phyloP scores from a whole-genome alignment of 768 basidiomycete genomes.

The Podaxis sp. region DNA sequence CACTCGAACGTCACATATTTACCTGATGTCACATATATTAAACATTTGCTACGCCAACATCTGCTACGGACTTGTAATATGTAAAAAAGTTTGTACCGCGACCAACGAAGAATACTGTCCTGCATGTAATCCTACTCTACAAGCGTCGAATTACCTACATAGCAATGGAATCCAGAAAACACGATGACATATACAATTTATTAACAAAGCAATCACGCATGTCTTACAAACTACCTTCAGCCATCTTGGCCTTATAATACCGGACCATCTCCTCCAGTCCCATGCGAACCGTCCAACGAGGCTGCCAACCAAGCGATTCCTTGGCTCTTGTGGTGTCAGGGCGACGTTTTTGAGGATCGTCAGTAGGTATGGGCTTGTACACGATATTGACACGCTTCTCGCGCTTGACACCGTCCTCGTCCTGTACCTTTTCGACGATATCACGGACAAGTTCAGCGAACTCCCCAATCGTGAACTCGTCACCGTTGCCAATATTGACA shows the following conservation, averaged over 20 bases:
- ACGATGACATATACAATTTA: not conserved
- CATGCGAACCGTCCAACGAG: constrained; percentile 90
- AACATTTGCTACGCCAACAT: constrained; percentile 5
- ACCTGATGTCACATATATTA: not conserved
- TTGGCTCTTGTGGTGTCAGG: constrained; percentile 94
- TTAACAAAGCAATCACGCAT: not conserved
- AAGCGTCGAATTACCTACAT: not conserved
- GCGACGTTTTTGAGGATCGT: constrained; percentile 93
- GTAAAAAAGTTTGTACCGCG: not conserved
- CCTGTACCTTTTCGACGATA: constrained; percentile 90
- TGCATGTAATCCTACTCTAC: constrained; percentile 1
- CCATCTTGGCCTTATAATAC: constrained; percentile 90
- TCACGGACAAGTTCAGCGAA: constrained; percentile 93
- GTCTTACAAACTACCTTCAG: constrained; percentile 71
- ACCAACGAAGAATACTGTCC: not conserved
- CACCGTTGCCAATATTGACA: constrained; percentile 93
- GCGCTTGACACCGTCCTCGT: constrained; percentile 65
- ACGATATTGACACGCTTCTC: constrained; percentile 62
- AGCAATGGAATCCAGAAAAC: not conserved
- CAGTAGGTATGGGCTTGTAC: constrained; percentile 80
- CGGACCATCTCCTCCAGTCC: constrained; percentile 94
- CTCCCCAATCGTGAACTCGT: constrained; percentile 94
- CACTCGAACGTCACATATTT: not conserved
- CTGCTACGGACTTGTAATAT: not conserved
- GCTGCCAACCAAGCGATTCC: constrained; percentile 83